Evolutionary conservation across 2,329 filamentous ascomycete species (phyloP).

Genomic region (Biscogniauxia sp.): DNA sequence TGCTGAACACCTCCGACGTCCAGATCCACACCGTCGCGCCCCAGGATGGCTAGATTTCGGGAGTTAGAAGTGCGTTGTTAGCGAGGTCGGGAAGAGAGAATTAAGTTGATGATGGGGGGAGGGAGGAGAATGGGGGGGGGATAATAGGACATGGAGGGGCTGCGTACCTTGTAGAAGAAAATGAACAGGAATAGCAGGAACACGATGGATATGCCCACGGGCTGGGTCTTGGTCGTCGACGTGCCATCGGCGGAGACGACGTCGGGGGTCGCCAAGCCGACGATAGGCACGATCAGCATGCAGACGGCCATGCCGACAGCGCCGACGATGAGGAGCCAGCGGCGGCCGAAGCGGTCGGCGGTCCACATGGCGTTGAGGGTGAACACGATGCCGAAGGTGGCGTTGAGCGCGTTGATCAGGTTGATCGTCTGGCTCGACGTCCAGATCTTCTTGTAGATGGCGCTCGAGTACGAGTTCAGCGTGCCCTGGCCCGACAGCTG

Average conservation of each 20-base stretch:
- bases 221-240: conserved; percentile 46
- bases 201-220: conserved; percentile 66
- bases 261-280: conserved; percentile 51
- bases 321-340: conserved; percentile 67
- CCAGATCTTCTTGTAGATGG: conserved; percentile 72
- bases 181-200: conserved; percentile 66
- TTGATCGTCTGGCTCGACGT: conserved; percentile 57
- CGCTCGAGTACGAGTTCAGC: conserved; percentile 70
- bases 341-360: conserved; percentile 68
- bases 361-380: conserved; percentile 73
- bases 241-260: conserved; percentile 40
- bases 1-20: conserved; percentile 67
- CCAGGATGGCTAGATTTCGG: conserved; percentile 45
- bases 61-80: neutral
- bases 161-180: conserved; percentile 57
- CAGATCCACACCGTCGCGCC: conserved; percentile 70
- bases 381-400: conserved; percentile 70
- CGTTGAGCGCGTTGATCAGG: conserved; percentile 72
- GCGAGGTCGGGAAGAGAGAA: neutral
- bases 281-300: conserved; percentile 62
- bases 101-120: no score
- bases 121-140: neutral
- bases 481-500: conserved; percentile 72
- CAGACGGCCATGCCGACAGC: conserved; percentile 66
- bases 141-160: no score